Base-by-base conservation (phyloP, 805 yeast species). In the Deakozyma indianensis region DNA sequence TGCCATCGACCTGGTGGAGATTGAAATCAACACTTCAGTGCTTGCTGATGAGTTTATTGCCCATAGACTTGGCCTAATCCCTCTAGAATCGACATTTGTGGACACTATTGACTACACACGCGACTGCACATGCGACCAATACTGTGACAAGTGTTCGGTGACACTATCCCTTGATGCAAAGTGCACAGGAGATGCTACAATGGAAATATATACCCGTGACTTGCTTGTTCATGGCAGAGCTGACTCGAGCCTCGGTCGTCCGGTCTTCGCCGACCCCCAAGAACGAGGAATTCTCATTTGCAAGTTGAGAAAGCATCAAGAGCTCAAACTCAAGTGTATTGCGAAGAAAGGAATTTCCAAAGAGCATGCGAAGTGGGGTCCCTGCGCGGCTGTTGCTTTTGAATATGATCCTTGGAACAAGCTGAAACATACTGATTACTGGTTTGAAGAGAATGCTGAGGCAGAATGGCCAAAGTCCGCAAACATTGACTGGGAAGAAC, bases 371-470 rank as follows among this genome's bases (percentile, higher is more conserved):
- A 92, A 92, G 60, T 92, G 99, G 99, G 80, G 92, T 4, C 96
- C 98, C 11, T 83, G 94, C 53, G 75, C 96, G 0, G 97, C 97
- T 21, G 75, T 90, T 46, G 96, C 94, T 18, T 90, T 90, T 57
- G 98, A 90, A 63, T 90, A 90, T 59, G 98, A 90, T 58, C 98
- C 99, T n/a, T 90, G 95, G 94, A 92, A 92, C 66, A 92, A 90
- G 65, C 72, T 92, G 56, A 81, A 83, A 60, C 98, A 92, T 62
- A 92, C 98, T 0, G 95, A 87, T 56, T 84, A 75, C 59, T 92
- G 99, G 99, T 85, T 82, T 61, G 98, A 92, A 65, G 90, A 79
- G 50, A 83, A 78, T 59, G 82, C 84, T 27, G 85, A 77, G 35
- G 75, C 71, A 41, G 99, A 92, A 68, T 92, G 99, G 99, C 98